Evolutionary conservation across 1,284 basidiomycete species (phyloP), one percentile per base, ranked within the genome.

Genomic region (Cryptococcus sp.): DNA sequence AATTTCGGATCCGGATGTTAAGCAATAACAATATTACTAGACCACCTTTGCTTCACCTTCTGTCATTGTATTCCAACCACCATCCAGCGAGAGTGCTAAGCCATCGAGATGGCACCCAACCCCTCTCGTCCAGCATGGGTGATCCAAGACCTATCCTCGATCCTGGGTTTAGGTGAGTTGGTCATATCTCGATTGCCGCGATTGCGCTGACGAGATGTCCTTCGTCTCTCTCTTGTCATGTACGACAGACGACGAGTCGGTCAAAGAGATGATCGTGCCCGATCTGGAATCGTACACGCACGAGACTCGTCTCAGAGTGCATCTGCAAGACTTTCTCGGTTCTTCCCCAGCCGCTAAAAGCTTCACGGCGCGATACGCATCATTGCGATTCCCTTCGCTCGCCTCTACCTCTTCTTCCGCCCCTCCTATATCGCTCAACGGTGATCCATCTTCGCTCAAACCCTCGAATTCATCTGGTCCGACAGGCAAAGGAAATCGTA

Each of bases 321-420:
- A 77, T 64, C 62, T 78, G 5, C 68, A 79, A 75, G 75, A 77
- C 53, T 74, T 80, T 39, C 71, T 79, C 27, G 77, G 76, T 16
- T 59, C 74, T 0, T 62, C 68, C 0, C 64, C 71, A 1, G 27
- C 61, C 3, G 67, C 75, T 0, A 74, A 74, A 56, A 39, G 66
- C 15, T 80, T 79, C 58, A 67, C 66, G 3, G 52, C 61, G 25
- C 51, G 65, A 22, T 80, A 80, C 64, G 53, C 71, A 11, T 47
- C 65, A 3, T 53, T 61, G 47, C 71, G 72, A 39, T 77, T 77
- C 59, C 75, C 75, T 1, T 61, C 65, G 3, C 52, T 74, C 39
- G 49, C 62, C 13, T 42, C 53, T 27, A 52, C 54, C 15, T 54
- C 59, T n/a, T 53, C 56, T n/a, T 40, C 64, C 55, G 53, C 68